Evolutionary conservation across 2,329 filamentous ascomycete species (phyloP).

Genomic region (Didymella glomerata): DNA sequence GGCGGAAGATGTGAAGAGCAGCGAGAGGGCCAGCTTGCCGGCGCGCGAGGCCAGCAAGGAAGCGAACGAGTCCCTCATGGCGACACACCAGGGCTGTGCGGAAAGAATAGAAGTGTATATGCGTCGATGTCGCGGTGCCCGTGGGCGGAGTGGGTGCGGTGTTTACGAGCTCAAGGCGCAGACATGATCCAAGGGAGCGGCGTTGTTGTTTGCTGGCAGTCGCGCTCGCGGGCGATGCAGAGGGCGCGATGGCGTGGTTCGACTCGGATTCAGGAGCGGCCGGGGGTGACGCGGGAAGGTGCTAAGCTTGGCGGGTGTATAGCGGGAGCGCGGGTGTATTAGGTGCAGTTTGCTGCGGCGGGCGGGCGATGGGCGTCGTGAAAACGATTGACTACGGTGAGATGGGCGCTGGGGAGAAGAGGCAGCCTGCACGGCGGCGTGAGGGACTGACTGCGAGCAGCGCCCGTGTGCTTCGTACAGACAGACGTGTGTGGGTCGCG

Average conservation of each 20-base stretch:
- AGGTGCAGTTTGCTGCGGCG: conserved; percentile 25
- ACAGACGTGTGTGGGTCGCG: conserved; percentile 11
- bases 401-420: conserved; percentile 30
- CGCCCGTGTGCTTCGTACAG: conserved; percentile 21
- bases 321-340: conserved; percentile 27
- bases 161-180: conserved; percentile 19
- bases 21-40: conserved; percentile 48
- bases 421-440: conserved; percentile 30
- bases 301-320: conserved; percentile 33
- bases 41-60: conserved; percentile 50
- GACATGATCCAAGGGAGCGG: conserved; percentile 21
- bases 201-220: conserved; percentile 14
- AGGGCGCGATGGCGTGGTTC: conserved; percentile 20
- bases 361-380: conserved; percentile 28
- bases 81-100: conserved; percentile 32
- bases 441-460: conserved; percentile 24
- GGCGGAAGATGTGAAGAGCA: conserved; percentile 42
- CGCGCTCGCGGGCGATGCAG: conserved; percentile 13
- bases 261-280: conserved; percentile 26
- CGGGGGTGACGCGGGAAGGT: conserved; percentile 27
- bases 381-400: conserved; percentile 53
- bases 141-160: conserved; percentile 18
- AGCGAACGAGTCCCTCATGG: conserved; percentile 51
- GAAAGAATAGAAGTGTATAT: conserved; percentile 32
- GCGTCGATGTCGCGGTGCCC: conserved; percentile 24